phyloP scores from a whole-genome alignment of 2,329 filamentous ascomycete species.

The Colletotrichum phormii region DNA sequence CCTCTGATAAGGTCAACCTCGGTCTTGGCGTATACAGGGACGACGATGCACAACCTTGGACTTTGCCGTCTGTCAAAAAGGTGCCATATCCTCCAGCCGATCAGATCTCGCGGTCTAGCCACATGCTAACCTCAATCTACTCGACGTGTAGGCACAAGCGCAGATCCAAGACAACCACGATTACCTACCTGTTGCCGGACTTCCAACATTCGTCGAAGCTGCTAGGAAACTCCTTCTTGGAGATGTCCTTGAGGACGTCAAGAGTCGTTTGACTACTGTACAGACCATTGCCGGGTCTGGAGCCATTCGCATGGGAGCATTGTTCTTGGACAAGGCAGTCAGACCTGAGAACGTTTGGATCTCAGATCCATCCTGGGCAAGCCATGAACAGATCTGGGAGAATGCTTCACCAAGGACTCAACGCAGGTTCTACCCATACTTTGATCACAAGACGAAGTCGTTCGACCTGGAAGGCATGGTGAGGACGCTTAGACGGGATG shows the following conservation, averaged over 20 bases:
- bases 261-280: constrained; percentile 34
- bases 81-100: neutral
- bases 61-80: constrained; percentile 6
- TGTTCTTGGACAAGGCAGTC: constrained; percentile 38
- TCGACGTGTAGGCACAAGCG: neutral
- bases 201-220: constrained; percentile 39
- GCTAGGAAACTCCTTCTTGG: constrained; percentile 42
- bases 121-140: neutral
- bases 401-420: constrained; percentile 37
- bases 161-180: constrained; percentile 36
- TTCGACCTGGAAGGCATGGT: constrained; percentile 45
- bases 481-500: constrained; percentile 36
- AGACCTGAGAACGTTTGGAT: constrained; percentile 42
- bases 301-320: constrained; percentile 41
- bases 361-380: constrained; percentile 46
- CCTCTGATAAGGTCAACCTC: constrained; percentile 16
- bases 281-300: constrained; percentile 46
- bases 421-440: constrained; percentile 43
- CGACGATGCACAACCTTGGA: constrained; percentile 10
- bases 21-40: constrained; percentile 17
- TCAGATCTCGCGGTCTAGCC: neutral
- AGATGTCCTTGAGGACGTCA: neutral
- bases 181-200: constrained; percentile 41
- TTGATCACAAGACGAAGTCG: constrained; percentile 36
- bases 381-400: constrained; percentile 45